Evolutionary conservation across 495 filamentous ascomycete genomes (phyloP), one percentile per base, ranked within the genome.

Genomic region (Hypomontagnella submonticulosa): DNA sequence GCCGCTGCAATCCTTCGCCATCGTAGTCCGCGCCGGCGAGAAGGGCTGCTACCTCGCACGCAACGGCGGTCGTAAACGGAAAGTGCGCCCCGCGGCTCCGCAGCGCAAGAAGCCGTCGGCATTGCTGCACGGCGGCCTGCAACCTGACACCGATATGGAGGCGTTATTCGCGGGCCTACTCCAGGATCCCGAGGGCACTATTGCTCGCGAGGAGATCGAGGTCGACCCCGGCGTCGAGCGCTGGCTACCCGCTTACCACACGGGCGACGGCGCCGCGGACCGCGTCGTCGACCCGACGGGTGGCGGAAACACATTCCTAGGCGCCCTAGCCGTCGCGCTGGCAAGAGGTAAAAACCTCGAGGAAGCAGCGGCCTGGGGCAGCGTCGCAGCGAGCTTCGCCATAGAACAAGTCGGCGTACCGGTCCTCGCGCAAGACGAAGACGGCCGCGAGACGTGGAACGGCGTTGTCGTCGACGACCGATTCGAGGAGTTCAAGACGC

Each of bases 351-450:
- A 81, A 55, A 73, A 74, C 48, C 73, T 94, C 13, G 83, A 88
- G 33, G 83, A 89, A 67, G 93, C 92, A 4, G 87, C 91, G 9
- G 82, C 86, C 0, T 90, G 87, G 84, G 95, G 89, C 4, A 89
- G 84, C n/a, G 86, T 98, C 10, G 90, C 92, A 3, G 93, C 95
- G 0, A 92, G 94, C 55, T 95, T 97, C 73, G 91, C 91, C 8
- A 95, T 99, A 64, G 93, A 99, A 76, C 94, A 98, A 70, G 87
- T 95, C 59, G 94, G 95, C 0, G 85, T 93, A 63, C 95, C 95
- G 18, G 76, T 74, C 16, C 70, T 94, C 4, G 79, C 76, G 16
- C 73, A 69, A 27, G 77, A 82, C 59, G 75, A 71, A 5, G 73
- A 84, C 36, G 87, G 84, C 12, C 75, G 68, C 46, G 93, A 96